phyloP scores from a whole-genome alignment of 1,284 basidiomycete genomes.

The Apiotrichum sp. region DNA sequence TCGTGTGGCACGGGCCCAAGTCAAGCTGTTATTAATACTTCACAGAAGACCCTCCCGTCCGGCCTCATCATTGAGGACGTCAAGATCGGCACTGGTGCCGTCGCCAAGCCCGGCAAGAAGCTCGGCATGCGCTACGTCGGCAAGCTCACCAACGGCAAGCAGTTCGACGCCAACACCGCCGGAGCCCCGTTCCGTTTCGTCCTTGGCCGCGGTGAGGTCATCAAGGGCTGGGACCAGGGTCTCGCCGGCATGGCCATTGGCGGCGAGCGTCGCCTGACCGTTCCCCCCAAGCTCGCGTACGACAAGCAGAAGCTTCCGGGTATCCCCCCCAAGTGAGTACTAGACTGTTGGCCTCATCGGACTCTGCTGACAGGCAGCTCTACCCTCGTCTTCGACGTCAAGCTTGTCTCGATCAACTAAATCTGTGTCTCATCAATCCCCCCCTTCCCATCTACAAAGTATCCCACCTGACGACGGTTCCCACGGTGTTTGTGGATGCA shows the following conservation, averaged over 20 bases:
- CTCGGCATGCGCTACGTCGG: slow-evolving; percentile 66
- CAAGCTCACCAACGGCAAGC: slow-evolving; percentile 74
- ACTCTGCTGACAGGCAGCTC: slow-evolving; percentile 29
- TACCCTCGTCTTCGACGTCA: slow-evolving; percentile 54
- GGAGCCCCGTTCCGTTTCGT: slow-evolving; percentile 86
- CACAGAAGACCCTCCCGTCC: slow-evolving; percentile 55
- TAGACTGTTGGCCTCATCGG: not conserved
- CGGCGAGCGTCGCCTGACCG: slow-evolving; percentile 74
- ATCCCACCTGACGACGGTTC: too few species aligned
- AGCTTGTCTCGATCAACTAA: slow-evolving; percentile 52
- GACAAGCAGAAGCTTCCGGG: slow-evolving; percentile 51
- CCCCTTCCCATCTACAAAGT: not conserved
- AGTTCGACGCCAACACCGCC: slow-evolving; percentile 83
- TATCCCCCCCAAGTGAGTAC: slow-evolving; percentile 47
- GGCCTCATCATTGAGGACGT: slow-evolving; percentile 74
- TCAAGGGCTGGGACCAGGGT: slow-evolving; percentile 93
- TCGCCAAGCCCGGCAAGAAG: slow-evolving; percentile 77
- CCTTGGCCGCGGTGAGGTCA: slow-evolving; percentile 83
- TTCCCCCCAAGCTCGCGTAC: slow-evolving; percentile 51
- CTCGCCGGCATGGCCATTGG: slow-evolving; percentile 86
- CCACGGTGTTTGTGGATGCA: too few species aligned
- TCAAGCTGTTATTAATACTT: too few species aligned
- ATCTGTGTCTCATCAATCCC: not conserved
- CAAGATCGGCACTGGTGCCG: slow-evolving; percentile 71
- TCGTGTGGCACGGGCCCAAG: too few species aligned